These are phyloP conservation scores for Colletotrichum echinochloae DNA, from an alignment of 2,329 filamentous ascomycete genomes.

Conservation along the genomic window DNA sequence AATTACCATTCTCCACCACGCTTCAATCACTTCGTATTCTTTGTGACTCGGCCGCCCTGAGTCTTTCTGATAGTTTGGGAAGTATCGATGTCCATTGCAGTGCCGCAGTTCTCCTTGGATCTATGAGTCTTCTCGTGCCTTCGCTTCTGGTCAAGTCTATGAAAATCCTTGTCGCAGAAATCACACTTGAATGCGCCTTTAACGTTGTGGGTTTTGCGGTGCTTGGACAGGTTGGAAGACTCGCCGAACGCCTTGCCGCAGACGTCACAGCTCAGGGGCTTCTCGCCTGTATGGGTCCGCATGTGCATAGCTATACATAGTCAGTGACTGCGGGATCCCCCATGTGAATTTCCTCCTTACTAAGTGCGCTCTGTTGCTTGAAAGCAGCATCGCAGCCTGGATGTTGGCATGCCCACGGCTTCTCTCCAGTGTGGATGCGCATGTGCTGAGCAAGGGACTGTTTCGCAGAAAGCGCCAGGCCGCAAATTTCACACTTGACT, in stretches of 20 bases:
- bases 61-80: constrained; percentile 3
- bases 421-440: constrained; percentile 74
- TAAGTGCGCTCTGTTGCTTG: constrained; percentile 75
- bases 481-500: constrained; percentile 67
- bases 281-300: constrained; percentile 74
- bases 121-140: constrained; percentile 60
- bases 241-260: constrained; percentile 72
- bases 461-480: constrained; percentile 71
- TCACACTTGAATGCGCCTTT: constrained; percentile 64
- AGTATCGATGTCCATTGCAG: constrained; percentile 21
- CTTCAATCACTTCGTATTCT: constrained; percentile 6
- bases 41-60: constrained; percentile 15
- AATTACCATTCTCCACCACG: not conserved
- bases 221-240: constrained; percentile 75
- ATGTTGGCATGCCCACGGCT: constrained; percentile 68
- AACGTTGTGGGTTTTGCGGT: constrained; percentile 70
- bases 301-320: constrained; percentile 70
- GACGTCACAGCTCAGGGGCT: constrained; percentile 69
- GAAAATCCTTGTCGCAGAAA: constrained; percentile 68
- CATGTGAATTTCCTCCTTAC: constrained; percentile 54
- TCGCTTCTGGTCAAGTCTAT: constrained; percentile 70
- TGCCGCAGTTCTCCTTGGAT: constrained; percentile 43
- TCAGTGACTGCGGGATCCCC: constrained; percentile 18
- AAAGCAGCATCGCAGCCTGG: constrained; percentile 68
- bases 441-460: constrained; percentile 76